phyloP scores from a whole-genome alignment of 306 rosid species.

The Vigna hirtella region DNA sequence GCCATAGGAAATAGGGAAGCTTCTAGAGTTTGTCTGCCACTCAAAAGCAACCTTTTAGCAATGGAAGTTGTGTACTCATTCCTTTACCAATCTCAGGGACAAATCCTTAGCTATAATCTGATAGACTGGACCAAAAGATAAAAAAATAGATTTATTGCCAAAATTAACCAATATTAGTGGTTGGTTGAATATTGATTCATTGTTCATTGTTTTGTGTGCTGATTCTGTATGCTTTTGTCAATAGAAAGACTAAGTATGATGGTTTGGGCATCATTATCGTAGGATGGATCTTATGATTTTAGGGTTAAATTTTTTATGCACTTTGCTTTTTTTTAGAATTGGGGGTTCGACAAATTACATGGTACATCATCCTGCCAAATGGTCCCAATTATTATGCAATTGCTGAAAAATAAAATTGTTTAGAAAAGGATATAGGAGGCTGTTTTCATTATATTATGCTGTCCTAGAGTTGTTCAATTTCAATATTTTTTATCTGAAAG shows the following conservation, averaged over 20 bases:
- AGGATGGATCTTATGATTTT: neutral
- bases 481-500: slow-evolving; percentile 20
- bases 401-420: slow-evolving; percentile 32
- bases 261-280: neutral
- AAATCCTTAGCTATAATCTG: neutral
- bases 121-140: neutral
- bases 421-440: neutral
- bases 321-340: neutral
- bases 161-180: neutral
- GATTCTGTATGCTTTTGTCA: neutral
- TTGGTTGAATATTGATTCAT: slow-evolving; percentile 1
- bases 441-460: slow-evolving; percentile 16
- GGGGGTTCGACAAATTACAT: slow-evolving; percentile 17
- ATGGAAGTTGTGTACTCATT: neutral
- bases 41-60: slow-evolving; percentile 6
- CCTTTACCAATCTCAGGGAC: neutral
- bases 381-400: slow-evolving; percentile 17
- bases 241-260: slow-evolving; percentile 9
- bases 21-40: neutral
- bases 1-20: neutral
- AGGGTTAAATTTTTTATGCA: slow-evolving; percentile 11
- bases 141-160: neutral
- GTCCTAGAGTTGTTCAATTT: slow-evolving; percentile 13
- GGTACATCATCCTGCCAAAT: slow-evolving; percentile 21
- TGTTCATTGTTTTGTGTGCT: neutral